Base-by-base conservation (phyloP, 345 rosid genomes). In the Alliaria petiolata region DNA sequence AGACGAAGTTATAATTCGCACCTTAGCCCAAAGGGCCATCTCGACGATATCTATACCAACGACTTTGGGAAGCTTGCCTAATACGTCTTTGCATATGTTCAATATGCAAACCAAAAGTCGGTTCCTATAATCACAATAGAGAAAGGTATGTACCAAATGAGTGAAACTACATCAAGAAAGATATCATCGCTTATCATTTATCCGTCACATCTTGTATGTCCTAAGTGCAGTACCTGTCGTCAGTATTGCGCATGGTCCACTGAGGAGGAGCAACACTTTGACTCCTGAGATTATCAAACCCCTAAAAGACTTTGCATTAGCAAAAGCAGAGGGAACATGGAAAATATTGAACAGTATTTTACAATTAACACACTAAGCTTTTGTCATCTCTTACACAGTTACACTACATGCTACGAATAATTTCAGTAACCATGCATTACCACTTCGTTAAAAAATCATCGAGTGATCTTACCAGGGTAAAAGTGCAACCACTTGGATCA, bases 1-100 rank as follows among this genome's bases (percentile, higher is more conserved):
- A 72, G 30, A 59, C 66, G 60, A 34, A 65, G 42, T 69, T 66
- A 57, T 44, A 44, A 49, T 66, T 49, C 44, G 52, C 69, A 95
- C 98, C 99, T 95, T 95, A 74, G 98, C 99, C 97, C 97, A 91
- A 77, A 91, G 83, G 67, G 97, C 96, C 97, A 89, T 89, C 84
- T 91, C 97, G 36, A 91, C 97, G 11, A 91, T 78, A 89, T 91
- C 97, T 76, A 91, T 81, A 61, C 97, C 97, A 62, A 86, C 90
- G 57, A 90, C 92, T 83, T 88, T 91, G 16, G 97, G 97, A 72
- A 91, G 85, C 25, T 85, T 85, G 64, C 85, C 89, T 44, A 87
- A 80, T n/a, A 83, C 84, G 76, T 89, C 96, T 76, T 91, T 89
- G 81, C 84, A 87, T 53, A 86, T 84, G 80, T 87, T 89, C 67